Base-by-base conservation (phyloP, 2,329 filamentous ascomycete genomes). In the Exophiala sp. region DNA sequence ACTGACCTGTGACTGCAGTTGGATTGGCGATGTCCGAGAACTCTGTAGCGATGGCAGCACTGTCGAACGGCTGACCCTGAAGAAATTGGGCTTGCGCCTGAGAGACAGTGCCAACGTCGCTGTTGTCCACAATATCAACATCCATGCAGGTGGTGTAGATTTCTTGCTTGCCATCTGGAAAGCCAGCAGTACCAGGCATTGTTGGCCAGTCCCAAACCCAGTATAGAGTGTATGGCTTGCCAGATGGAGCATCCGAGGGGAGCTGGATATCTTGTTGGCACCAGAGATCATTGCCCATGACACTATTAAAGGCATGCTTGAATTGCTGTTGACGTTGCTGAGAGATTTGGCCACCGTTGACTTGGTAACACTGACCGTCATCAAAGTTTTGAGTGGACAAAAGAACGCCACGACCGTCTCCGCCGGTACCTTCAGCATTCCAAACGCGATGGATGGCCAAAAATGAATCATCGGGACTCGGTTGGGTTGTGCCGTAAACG, bases 191-290 rank as follows among this genome's bases (percentile, higher is more conserved):
- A 30, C 62, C 60, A 9, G 68, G 62, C n/a, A 58, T 73, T 11
- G 80, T 83, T 2, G 85, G 83, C 88, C 89, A 98, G 67, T 95
- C 85, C 93, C 93, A 97, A 39, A 96, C 84, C 91, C 91, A 97
- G 74, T 95, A 95, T 44, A 95, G 70, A 2, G 88, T 91, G 66
- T 90, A 87, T 22, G 77, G 76, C 23, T 82, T 78, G 38, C 81
- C 81, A 8, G 73, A 66, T n/a, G 76, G 67, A 40, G 81, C 72
- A 59, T 85, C 78, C 3, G 73, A 64, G 0, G 93, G 93, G 11
- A 98, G 72, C 62, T 82, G 75, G 41, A 96, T 72, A 63, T 93
- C 83, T 29, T 83, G 83, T 68, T 96, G 90, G 70, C 93, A 97
- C 72, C 77, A 83, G 43, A 90, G 73, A 60, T 84, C 79, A 39